A percentile compares a stretch with the other conserved stretches of the same genome.
Conservation (phyloP, 2,329 filamentous ascomycete genomes). For the Diaporthe eres region DNA sequence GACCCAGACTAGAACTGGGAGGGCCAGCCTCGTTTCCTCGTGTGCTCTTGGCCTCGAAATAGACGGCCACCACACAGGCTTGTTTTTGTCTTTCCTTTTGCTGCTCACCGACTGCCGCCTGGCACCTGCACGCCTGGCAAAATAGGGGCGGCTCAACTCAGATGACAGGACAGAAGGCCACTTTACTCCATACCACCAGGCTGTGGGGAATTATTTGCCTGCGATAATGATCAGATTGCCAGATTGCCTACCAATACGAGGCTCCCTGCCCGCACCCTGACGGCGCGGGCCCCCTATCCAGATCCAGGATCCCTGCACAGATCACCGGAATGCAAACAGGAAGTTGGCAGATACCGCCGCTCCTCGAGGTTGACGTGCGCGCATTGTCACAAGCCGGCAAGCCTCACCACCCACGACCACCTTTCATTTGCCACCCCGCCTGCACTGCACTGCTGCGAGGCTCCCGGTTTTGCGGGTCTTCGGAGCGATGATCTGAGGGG, state of each 20-base stretch:
- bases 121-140: constrained; percentile 35
- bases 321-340: constrained; percentile 30
- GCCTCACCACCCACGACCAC: constrained; percentile 1
- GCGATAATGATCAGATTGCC: constrained; percentile 30
- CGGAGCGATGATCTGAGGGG: constrained; percentile 31
- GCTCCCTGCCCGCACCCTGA: constrained; percentile 25
- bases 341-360: constrained; percentile 27
- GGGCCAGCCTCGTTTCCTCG: constrained; percentile 12
- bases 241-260: constrained; percentile 37
- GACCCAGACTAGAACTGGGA: constrained; percentile 20
- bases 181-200: constrained; percentile 31
- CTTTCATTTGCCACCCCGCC: constrained; percentile 29
- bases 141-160: constrained; percentile 37
- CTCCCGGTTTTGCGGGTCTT: constrained; percentile 18
- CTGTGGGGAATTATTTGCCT: constrained; percentile 34
- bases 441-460: constrained; percentile 21
- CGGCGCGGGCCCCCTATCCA: constrained; percentile 27
- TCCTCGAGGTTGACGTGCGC: constrained; percentile 4
- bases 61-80: constrained; percentile 1
- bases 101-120: constrained; percentile 32
- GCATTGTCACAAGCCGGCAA: constrained; percentile 24
- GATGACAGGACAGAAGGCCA: constrained; percentile 33
- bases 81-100: constrained; percentile 24
- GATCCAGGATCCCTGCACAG: constrained; percentile 29
- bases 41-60: constrained; percentile 32